Evolutionary conservation across 2,329 filamentous ascomycete genomes (phyloP).

Genomic region (Claviceps africana): DNA sequence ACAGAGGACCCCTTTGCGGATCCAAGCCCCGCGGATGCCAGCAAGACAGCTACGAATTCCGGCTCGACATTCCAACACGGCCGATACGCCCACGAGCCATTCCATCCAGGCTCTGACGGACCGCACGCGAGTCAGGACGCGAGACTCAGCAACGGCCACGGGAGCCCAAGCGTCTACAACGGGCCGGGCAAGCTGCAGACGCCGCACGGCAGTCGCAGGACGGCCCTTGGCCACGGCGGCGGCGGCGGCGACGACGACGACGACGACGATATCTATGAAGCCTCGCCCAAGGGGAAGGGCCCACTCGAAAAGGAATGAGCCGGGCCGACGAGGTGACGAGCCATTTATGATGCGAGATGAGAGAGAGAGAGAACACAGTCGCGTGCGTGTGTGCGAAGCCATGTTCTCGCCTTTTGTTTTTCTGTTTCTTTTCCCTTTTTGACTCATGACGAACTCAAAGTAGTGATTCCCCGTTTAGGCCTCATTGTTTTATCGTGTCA

Average conservation of each 20-base stretch:
- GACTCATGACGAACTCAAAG: not conserved
- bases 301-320: constrained; percentile 21
- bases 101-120: constrained; percentile 22
- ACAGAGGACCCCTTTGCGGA: constrained; percentile 24
- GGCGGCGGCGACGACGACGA: constrained; percentile 6
- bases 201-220: constrained; percentile 6
- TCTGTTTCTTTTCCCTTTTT: not conserved
- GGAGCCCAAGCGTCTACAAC: constrained; percentile 8
- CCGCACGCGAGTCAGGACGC: constrained; percentile 1
- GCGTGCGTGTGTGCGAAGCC: not conserved
- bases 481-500: not conserved
- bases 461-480: not conserved
- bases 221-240: not conserved
- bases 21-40: constrained; percentile 9
- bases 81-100: constrained; percentile 22
- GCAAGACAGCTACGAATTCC: constrained; percentile 6
- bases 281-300: constrained; percentile 24
- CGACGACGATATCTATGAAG: constrained; percentile 27
- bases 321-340: not conserved
- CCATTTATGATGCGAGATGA: too few relatives aligned
- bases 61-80: constrained; percentile 8
- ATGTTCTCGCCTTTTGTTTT: not conserved
- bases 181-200: constrained; percentile 9
- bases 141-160: not conserved
- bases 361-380: too few relatives aligned